A percentile compares a stretch with the other conserved stretches of the same genome.
phyloP scores from a whole-genome alignment of 176 grass and related monocot species.

The Triticum turgidum region DNA sequence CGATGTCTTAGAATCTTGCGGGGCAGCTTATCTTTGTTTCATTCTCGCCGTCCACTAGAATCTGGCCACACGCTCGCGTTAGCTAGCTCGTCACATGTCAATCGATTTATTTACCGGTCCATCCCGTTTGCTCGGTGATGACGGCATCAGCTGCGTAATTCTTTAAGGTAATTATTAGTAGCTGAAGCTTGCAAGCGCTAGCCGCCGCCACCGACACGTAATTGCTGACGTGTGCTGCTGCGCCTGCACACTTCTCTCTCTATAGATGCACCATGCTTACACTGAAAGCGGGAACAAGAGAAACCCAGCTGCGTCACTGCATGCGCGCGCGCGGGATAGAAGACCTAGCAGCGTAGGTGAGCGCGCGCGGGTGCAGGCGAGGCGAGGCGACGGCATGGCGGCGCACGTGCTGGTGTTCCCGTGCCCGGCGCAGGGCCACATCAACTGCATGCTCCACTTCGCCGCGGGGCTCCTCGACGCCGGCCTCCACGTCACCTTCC shows the following conservation, averaged over 20 bases:
- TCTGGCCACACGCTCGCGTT: too few relatives aligned
- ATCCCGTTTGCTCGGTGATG: too few relatives aligned
- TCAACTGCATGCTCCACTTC: conserved; percentile 11
- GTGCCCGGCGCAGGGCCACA: conserved; percentile 6
- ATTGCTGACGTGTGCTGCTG: background rate
- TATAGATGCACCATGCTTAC: background rate
- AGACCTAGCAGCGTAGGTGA: background rate
- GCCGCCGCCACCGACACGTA: background rate
- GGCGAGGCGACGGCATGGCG: background rate
- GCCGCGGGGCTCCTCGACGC: background rate
- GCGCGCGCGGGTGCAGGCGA: background rate
- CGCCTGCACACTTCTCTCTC: background rate
- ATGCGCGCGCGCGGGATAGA: too few relatives aligned
- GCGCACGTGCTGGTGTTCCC: background rate
- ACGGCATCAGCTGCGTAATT: too few relatives aligned
- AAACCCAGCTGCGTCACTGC: background rate
- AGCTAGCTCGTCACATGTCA: too few relatives aligned
- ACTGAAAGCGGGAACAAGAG: background rate
- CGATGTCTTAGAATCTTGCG: too few relatives aligned
- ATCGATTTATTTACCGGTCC: too few relatives aligned
- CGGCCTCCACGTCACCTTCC: background rate
- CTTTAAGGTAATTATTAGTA: too few relatives aligned
- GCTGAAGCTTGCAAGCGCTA: too few relatives aligned
- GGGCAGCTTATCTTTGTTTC: too few relatives aligned
- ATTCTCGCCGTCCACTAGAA: too few relatives aligned